Evolutionary conservation across 495 filamentous ascomycete species (phyloP).

Genomic region (Hapsidospora chrysogenum): DNA sequence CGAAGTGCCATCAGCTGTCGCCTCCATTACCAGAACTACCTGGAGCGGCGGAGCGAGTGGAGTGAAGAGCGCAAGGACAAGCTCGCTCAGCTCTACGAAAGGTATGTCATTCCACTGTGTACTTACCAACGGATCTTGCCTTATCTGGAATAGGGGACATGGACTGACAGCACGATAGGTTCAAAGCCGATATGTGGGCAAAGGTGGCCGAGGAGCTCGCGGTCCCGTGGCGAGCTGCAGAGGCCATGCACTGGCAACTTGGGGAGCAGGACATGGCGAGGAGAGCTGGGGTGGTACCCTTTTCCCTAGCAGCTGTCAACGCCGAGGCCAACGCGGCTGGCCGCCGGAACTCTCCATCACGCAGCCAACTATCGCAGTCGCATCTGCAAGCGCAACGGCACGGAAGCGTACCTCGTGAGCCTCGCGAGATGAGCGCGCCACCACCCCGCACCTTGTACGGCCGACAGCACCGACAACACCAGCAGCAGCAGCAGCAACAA

Average conservation of each 20-base stretch:
- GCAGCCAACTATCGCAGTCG: constrained; percentile 24
- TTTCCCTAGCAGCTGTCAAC: constrained; percentile 46
- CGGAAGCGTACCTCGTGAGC: not conserved
- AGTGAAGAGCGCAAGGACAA: constrained; percentile 96
- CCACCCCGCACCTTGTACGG: constrained; percentile 18
- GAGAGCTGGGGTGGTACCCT: constrained; percentile 71
- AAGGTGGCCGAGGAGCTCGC: constrained; percentile 86
- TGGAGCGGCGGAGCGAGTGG: constrained; percentile 82
- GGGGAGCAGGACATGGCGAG: constrained; percentile 86
- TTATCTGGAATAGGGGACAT: too few species aligned
- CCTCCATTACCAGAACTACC: constrained; percentile 93
- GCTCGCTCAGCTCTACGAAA: constrained; percentile 83
- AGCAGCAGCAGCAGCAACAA: not conserved
- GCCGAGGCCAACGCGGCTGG: constrained; percentile 25
- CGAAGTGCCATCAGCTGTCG: constrained; percentile 86
- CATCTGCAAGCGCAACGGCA: constrained; percentile 21
- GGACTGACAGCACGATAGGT: constrained; percentile 36
- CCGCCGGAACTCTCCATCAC: constrained; percentile 14
- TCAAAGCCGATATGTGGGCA: constrained; percentile 95
- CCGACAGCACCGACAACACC: constrained; percentile 5
- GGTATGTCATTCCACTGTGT: constrained; percentile 37
- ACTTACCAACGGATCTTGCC: not conserved
- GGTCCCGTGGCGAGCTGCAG: constrained; percentile 90
- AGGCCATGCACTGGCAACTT: constrained; percentile 96
- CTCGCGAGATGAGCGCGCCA: constrained; percentile 16